Base-by-base conservation (phyloP, 805 yeast genomes). In the Starmera pachycereana region DNA sequence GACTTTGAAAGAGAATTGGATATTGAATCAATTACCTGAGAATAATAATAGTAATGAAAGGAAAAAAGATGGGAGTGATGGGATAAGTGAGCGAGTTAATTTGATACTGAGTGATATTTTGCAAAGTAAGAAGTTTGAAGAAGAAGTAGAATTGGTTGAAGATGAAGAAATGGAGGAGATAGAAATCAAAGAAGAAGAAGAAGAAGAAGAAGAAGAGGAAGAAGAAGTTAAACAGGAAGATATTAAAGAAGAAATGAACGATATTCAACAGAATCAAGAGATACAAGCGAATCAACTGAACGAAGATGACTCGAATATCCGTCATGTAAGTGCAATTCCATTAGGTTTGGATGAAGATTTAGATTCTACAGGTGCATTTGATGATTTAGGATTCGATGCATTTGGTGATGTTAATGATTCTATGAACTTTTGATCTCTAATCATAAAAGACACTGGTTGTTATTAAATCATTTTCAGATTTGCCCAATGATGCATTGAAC, bases 1-100 rank as follows among this genome's bases (percentile, higher is more conserved):
- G 33, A 63, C 66, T 0, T 51, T 76, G 34, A 69, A 70, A 45
- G 81, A 75, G 50, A 64, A 71, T 3, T 76, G 81, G 81, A 65
- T 74, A 35, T 55, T 76, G 41, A 78, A 77, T 5, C 72, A 74
- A 18, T 60, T 74, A 45, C 71, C 72, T 32, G 65, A 63, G 8
- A 43, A 40, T 8, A 22, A 22, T 22, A 22, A 8, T 22, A 22
- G 25, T 22, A 22, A 8, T 22, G 38, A 44, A 3, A 42, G 40
- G 16, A 44, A 42, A 13, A 42, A 43, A 11, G 50, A 42, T 12
- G 37, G 42, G 10, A 30, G 35, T 12, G 18, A 12, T 13, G 44
- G 40, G 1, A 42, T 44, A 2, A 12, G 38, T 6, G 36, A 36
- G 8, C 35, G 39, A 14, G 37, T 44, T 8, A 40, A 43, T 37